phyloP scores from a whole-genome alignment of 345 rosid species.

The Moricandia moricandioides region DNA sequence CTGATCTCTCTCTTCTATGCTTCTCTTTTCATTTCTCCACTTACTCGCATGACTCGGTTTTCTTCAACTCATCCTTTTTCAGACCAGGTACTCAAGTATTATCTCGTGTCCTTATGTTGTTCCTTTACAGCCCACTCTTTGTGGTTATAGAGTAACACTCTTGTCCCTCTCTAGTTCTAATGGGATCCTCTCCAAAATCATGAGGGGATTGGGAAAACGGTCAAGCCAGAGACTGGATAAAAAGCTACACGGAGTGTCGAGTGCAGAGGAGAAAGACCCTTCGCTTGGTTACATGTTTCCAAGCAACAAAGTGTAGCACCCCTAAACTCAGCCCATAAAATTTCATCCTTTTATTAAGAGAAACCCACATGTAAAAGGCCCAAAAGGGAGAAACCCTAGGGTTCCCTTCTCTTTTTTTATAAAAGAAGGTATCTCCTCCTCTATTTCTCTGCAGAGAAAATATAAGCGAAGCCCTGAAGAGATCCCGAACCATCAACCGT shows the following conservation, averaged over 20 bases:
- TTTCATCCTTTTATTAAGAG: no score
- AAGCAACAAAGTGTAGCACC: slow-evolving; percentile 11
- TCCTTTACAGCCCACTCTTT: slow-evolving; percentile 88
- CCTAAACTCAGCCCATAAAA: no score
- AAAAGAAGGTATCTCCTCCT: no score
- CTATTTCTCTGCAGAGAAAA: no score
- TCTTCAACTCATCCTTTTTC: slow-evolving; percentile 67
- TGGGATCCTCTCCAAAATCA: slow-evolving; percentile 63
- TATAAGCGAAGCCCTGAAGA: no score
- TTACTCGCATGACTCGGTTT: slow-evolving; percentile 58
- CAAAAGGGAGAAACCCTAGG: no score
- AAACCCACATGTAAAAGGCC: no score
- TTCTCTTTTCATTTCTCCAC: slow-evolving; percentile 76
- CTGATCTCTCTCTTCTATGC: slow-evolving; percentile 67
- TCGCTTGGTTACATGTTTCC: slow-evolving; percentile 21
- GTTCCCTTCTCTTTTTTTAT: no score
- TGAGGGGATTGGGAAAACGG: slow-evolving; percentile 55
- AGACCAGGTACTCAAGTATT: slow-evolving; percentile 74
- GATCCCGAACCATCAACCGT: no score
- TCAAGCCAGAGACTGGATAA: slow-evolving; percentile 46
- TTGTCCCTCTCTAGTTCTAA: slow-evolving; percentile 51
- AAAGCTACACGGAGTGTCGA: slow-evolving; percentile 44
- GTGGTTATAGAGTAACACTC: slow-evolving; percentile 41
- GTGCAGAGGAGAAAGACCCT: slow-evolving; percentile 45
- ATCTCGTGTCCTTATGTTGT: slow-evolving; percentile 65